Evolutionary conservation across 2,329 filamentous ascomycete genomes (phyloP).

Genomic region (Pestalotiopsis sp.): DNA sequence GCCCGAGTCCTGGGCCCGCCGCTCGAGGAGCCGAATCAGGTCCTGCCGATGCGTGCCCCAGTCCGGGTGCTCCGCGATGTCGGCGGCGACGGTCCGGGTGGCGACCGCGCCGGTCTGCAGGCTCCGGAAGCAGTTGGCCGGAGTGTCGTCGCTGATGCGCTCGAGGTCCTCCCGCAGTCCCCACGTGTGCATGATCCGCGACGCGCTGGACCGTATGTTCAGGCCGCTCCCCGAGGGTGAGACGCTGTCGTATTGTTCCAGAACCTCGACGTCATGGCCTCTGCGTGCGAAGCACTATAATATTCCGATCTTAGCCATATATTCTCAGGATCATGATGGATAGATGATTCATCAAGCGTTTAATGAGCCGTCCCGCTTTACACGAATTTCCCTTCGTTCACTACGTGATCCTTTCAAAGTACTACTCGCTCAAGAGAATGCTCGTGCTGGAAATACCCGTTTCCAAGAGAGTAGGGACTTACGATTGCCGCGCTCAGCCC

Average conservation of each 20-base stretch:
- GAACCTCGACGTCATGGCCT: constrained; percentile 13
- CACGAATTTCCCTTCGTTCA: background rate
- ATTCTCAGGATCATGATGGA: background rate
- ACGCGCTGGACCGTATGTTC: constrained; percentile 11
- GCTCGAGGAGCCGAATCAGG: constrained; percentile 1
- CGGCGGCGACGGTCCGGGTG: constrained; percentile 5
- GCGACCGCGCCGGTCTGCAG: constrained; percentile 14
- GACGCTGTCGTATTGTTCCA: constrained; percentile 9
- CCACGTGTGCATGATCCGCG: constrained; percentile 11
- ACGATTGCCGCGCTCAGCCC: constrained; percentile 13
- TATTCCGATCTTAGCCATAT: background rate
- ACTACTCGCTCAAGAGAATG: background rate
- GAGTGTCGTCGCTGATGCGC: constrained; percentile 13
- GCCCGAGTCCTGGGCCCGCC: background rate
- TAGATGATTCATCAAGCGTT: background rate
- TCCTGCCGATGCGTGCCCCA: constrained; percentile 7
- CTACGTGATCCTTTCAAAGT: background rate
- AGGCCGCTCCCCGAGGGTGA: background rate
- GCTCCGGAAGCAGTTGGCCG: constrained; percentile 11
- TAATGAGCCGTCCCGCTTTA: background rate
- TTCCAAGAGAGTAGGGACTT: background rate
- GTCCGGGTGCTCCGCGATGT: constrained; percentile 11
- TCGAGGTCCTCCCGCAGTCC: constrained; percentile 13
- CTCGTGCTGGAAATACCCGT: background rate
- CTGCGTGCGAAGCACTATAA: constrained; percentile 11